phyloP scores from a whole-genome alignment of 305 asterid species.

The Ilex paraguariensis region DNA sequence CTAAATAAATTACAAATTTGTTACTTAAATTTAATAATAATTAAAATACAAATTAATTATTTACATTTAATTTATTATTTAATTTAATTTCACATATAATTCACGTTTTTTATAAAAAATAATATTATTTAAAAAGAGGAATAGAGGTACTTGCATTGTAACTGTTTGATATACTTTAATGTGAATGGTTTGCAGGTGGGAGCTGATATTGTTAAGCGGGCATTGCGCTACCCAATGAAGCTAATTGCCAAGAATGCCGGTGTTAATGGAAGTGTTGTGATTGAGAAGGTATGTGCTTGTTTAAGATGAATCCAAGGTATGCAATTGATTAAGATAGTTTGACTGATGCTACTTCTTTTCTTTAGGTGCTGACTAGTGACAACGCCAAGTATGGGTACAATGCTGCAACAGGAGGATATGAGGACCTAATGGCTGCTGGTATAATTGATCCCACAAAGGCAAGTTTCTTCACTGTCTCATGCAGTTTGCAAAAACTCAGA shows the following conservation, averaged over 20 bases:
- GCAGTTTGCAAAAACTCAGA: not conserved
- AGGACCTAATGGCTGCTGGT: conserved; percentile 63
- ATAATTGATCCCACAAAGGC: conserved; percentile 73
- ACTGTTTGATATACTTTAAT: not conserved
- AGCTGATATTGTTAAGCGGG: conserved; percentile 64
- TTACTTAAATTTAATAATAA: not conserved
- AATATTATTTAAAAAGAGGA: too few relatives aligned
- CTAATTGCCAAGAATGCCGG: conserved; percentile 75
- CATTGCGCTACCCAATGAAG: conserved; percentile 64
- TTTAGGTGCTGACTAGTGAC: conserved; percentile 50
- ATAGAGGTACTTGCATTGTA: not conserved
- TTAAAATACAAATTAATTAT: too few relatives aligned
- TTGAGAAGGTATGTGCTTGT: conserved; percentile 48
- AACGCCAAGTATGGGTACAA: conserved; percentile 54
- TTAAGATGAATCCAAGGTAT: not conserved
- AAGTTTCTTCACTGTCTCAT: conserved; percentile 6
- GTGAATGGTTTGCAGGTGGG: conserved; percentile 41
- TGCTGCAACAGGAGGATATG: conserved; percentile 60
- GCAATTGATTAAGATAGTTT: not conserved
- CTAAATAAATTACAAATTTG: not conserved
- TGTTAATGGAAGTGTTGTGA: conserved; percentile 64
- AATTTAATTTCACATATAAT: too few relatives aligned
- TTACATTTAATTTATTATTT: too few relatives aligned
- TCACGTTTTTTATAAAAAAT: too few relatives aligned
- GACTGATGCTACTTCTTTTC: conserved; percentile 3